Evolutionary conservation across 1,284 basidiomycete species (phyloP).

Genomic region (Apiotrichum montevideense): DNA sequence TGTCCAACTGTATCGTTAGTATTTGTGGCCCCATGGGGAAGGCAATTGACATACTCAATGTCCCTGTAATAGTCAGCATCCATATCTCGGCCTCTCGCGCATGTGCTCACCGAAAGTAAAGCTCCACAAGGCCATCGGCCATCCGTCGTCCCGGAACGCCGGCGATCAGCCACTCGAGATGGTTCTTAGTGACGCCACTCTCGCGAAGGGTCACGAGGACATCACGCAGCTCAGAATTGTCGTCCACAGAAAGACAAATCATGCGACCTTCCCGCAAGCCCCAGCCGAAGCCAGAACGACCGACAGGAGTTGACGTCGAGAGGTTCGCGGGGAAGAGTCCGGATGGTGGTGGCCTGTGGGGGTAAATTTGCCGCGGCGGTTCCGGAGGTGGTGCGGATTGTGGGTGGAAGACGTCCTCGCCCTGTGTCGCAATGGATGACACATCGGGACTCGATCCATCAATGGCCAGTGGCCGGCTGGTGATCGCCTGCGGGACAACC

Average conservation of each 20-base stretch:
- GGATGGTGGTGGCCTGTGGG: slow-evolving; percentile 42
- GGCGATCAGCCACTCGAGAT: slow-evolving; percentile 45
- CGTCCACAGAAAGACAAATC: slow-evolving; percentile 34
- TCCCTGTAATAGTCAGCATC: slow-evolving; percentile 6
- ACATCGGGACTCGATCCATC: slow-evolving; percentile 36
- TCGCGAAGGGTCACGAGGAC: slow-evolving; percentile 44
- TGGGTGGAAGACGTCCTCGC: slow-evolving; percentile 41
- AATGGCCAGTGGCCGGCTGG: neutral
- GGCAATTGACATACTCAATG: slow-evolving; percentile 11
- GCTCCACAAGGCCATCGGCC: slow-evolving; percentile 45
- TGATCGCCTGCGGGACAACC: slow-evolving; percentile 19
- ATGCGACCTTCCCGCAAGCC: slow-evolving; percentile 40
- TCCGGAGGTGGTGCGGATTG: slow-evolving; percentile 24
- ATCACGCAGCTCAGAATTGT: slow-evolving; percentile 40
- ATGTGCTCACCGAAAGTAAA: slow-evolving; percentile 40
- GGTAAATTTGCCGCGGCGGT: slow-evolving; percentile 25
- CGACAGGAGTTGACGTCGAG: slow-evolving; percentile 29
- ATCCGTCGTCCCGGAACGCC: slow-evolving; percentile 45
- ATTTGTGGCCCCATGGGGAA: neutral
- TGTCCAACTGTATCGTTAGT: slow-evolving; percentile 41
- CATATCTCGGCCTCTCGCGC: no score
- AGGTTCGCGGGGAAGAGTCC: slow-evolving; percentile 39
- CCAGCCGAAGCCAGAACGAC: slow-evolving; percentile 39
- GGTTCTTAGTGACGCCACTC: slow-evolving; percentile 44
- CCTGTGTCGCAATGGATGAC: slow-evolving; percentile 28